Evolutionary conservation across 139 green algal genomes (phyloP), one percentile per base, ranked within the genome.

Genomic region (Chlorokybus atmophyticus): DNA sequence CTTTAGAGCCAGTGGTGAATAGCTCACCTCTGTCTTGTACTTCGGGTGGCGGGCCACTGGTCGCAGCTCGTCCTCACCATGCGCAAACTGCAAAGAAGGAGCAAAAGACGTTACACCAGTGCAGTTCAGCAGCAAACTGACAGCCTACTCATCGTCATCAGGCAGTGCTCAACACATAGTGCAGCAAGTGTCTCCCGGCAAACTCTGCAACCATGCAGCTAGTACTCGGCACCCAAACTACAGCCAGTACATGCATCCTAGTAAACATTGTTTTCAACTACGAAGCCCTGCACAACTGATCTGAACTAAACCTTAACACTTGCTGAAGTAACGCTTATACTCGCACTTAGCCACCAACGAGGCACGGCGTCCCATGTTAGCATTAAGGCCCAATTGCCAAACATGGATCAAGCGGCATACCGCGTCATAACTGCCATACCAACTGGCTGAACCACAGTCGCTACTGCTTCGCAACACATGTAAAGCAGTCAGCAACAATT

Each of bases 11-110:
- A n/a, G n/a, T n/a, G n/a, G n/a, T n/a, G n/a, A n/a, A n/a, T n/a
- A n/a, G n/a, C 38, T 44, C 3, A 78, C 62, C 59, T 79, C 70
- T 10, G 71, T 79, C 48, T 79, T 79, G 62, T 79, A 79, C 48
- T 78, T 78, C 29, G 71, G 71, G 48, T 79, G 71, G 21, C 71
- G 26, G 8, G 64, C 42, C 26, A 79, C 55, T 8, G 63, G 49
- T 4, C 71, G 48, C 1, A 79, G 64, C 58, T 79, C 71, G 0
- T 70, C 69, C 7, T 31, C 65, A n/a, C 71, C 71, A 49, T 79
- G 71, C 29, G 71, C 70, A 60, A 79, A 79, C 57, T 79, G 59
- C 54, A 6, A 10, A 55, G 10, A 51, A 31, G 17, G 14, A 10
- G 14, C 14, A 44, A 44, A 17, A n/a, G n/a, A n/a, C n/a, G n/a